Evolutionary conservation across 2,329 filamentous ascomycete genomes (phyloP).

Genomic region (Fonsecaea monophora): DNA sequence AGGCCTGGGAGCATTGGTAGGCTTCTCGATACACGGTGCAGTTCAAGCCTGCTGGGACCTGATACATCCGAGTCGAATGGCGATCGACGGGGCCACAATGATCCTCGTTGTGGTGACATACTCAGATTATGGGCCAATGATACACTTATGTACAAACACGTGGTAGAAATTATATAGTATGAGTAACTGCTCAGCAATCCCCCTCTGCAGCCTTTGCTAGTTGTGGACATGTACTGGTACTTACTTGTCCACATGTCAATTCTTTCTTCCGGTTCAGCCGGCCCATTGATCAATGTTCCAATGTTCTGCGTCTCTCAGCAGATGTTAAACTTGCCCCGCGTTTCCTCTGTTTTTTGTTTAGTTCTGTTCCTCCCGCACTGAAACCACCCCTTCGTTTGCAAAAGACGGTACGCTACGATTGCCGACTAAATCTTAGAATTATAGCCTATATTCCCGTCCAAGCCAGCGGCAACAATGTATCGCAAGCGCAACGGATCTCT

Average conservation of each 20-base stretch:
- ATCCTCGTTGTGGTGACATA: background rate
- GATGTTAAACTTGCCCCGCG: background rate
- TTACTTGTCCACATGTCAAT: no score
- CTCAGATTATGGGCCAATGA: background rate
- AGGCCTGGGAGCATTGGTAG: background rate
- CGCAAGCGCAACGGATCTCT: constrained; percentile 36
- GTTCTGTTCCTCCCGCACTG: background rate
- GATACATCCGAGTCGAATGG: background rate
- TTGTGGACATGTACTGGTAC: background rate
- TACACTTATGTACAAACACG: background rate
- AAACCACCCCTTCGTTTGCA: background rate
- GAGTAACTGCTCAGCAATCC: background rate
- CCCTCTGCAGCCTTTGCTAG: background rate
- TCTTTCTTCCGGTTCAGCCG: background rate
- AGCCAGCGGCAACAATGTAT: constrained; percentile 23
- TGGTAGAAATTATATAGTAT: background rate
- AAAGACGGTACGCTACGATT: background rate
- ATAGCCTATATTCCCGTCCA: background rate
- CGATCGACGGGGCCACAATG: background rate
- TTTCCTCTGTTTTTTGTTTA: background rate
- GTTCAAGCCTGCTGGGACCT: background rate
- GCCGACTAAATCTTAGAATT: background rate
- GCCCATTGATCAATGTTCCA: background rate
- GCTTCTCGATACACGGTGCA: background rate
- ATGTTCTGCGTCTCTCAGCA: background rate